phyloP scores from a whole-genome alignment of 2,329 filamentous ascomycete species.

The Phyllosticta citriasiana region DNA sequence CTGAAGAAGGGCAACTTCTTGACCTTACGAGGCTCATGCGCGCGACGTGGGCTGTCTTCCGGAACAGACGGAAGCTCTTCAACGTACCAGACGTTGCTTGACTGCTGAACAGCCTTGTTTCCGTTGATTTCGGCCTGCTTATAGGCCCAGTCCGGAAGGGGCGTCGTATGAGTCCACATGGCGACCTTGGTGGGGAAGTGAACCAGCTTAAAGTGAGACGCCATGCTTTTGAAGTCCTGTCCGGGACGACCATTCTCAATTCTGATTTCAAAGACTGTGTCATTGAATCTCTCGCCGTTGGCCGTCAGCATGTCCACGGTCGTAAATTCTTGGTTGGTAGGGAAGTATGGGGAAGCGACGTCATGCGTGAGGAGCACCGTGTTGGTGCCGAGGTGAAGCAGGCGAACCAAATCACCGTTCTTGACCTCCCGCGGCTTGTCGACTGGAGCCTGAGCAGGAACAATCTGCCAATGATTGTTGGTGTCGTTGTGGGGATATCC shows the following conservation, averaged over 20 bases:
- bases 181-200: conserved; percentile 92
- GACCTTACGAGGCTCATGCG: conserved; percentile 66
- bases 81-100: conserved; percentile 89
- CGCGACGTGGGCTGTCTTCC: conserved; percentile 59
- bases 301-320: conserved; percentile 66
- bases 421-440: conserved; percentile 56
- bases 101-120: conserved; percentile 86
- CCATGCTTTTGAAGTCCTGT: conserved; percentile 81
- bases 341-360: conserved; percentile 90
- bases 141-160: conserved; percentile 93
- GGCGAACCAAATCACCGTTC: conserved; percentile 76
- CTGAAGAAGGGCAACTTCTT: conserved; percentile 79
- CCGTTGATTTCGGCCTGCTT: conserved; percentile 99
- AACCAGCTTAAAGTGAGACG: conserved; percentile 90
- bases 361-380: conserved; percentile 85
- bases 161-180: conserved; percentile 96
- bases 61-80: conserved; percentile 81
- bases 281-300: conserved; percentile 64
- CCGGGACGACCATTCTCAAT: conserved; percentile 74
- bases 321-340: conserved; percentile 98
- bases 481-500: conserved; percentile 97
- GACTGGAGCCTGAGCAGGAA: conserved; percentile 48
- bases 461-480: conserved; percentile 95
- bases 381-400: conserved; percentile 79
- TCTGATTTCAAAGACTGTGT: conserved; percentile 86